A percentile compares a stretch with the other conserved stretches of the same genome.
phyloP scores from a whole-genome alignment of 2,329 filamentous ascomycete species.

The Diaporthe caulivora region DNA sequence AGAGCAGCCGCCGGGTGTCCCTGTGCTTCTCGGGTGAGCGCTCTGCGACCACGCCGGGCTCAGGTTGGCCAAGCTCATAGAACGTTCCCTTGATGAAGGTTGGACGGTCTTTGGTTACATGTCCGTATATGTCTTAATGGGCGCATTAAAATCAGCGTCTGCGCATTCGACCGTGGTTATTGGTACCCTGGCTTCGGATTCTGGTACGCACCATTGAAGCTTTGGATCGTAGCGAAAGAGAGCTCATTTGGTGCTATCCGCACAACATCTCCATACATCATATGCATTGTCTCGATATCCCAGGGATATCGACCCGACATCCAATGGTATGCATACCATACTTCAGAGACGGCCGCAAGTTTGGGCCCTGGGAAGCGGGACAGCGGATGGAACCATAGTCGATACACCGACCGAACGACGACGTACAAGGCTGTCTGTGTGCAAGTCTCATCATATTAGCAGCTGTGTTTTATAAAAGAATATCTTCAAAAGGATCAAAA shows the following conservation, averaged over 20 bases:
- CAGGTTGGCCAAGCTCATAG: too few relatives aligned
- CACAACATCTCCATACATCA: conserved; percentile 32
- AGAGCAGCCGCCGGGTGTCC: too few relatives aligned
- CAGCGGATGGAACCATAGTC: conserved; percentile 35
- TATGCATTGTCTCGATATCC: conserved; percentile 19
- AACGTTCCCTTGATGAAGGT: too few relatives aligned
- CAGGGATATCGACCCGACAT: conserved; percentile 32
- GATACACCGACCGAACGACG: conserved; percentile 38
- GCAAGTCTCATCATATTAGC: too few relatives aligned
- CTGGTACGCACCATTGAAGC: neutral
- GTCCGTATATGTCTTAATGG: conserved; percentile 40
- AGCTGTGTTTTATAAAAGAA: too few relatives aligned
- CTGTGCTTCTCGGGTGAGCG: too few relatives aligned
- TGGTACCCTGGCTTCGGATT: too few relatives aligned
- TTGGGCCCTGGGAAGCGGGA: conserved; percentile 26
- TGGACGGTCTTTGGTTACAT: too few relatives aligned
- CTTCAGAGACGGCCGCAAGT: conserved; percentile 29
- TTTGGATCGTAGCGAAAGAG: conserved; percentile 30
- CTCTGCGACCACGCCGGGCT: too few relatives aligned
- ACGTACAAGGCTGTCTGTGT: neutral
- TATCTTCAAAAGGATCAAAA: too few relatives aligned
- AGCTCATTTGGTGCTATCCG: conserved; percentile 36
- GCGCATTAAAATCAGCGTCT: too few relatives aligned
- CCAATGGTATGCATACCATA: conserved; percentile 28
- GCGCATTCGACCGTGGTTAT: too few relatives aligned